Percentiles rank a stretch among this genome's conserved stretches.
These are phyloP conservation scores for Phaffia rhodozyma DNA, from an alignment of 1,284 basidiomycete genomes.

Conservation along the genomic window DNA sequence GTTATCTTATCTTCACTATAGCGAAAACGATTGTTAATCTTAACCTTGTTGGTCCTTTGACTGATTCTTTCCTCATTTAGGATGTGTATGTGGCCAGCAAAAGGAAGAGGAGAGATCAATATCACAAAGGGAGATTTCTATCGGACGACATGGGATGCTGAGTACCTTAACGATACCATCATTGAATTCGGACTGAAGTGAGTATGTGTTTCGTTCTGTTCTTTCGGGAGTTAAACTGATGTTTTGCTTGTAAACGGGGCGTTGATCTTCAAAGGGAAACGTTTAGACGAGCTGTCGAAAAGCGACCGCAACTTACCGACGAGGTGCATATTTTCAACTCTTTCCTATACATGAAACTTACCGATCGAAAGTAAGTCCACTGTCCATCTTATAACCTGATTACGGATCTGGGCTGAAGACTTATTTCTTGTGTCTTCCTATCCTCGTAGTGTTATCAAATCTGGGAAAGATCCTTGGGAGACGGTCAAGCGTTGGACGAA, in stretches of 20 bases:
- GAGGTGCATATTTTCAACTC: constrained; percentile 87
- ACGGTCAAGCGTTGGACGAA: constrained; percentile 90
- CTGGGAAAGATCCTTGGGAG: constrained; percentile 43
- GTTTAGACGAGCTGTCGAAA: constrained; percentile 28
- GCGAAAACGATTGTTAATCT: too few relatives aligned
- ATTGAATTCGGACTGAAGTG: constrained; percentile 92
- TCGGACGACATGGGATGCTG: constrained; percentile 53
- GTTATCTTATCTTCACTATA: not conserved
- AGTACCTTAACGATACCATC: constrained; percentile 88
- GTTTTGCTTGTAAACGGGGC: constrained; percentile 40
- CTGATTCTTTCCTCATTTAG: constrained; percentile 34
- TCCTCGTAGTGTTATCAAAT: not conserved
- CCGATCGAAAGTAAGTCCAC: constrained; percentile 49
- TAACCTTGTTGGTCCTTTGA: too few relatives aligned
- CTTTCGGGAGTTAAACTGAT: not conserved
- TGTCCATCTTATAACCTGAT: too few relatives aligned
- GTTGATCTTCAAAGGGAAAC: constrained; percentile 50
- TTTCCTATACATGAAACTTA: constrained; percentile 95
- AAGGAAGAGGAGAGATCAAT: constrained; percentile 57
- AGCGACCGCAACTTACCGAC: constrained; percentile 47
- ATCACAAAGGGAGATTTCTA: constrained; percentile 64
- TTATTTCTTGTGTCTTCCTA: constrained; percentile 2
- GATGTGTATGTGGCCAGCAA: constrained; percentile 60
- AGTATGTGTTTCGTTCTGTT: constrained; percentile 26
- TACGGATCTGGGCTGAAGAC: too few relatives aligned